A percentile compares a stretch with the other conserved stretches of the same genome.
phyloP scores from a whole-genome alignment of 306 rosid species.

The Fragaria vesca region DNA sequence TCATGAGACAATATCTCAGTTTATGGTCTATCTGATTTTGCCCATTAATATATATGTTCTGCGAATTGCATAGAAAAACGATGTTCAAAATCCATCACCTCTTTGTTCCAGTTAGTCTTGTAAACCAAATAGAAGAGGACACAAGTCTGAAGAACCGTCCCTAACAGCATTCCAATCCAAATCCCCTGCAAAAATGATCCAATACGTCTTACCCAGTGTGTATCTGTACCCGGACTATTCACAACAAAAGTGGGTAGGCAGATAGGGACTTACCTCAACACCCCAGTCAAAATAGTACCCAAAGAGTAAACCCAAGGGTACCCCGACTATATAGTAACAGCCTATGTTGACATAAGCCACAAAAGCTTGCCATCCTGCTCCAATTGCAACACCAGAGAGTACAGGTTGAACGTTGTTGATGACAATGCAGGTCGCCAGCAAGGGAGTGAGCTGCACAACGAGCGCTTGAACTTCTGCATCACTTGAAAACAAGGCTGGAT shows the following conservation, averaged over 20 bases:
- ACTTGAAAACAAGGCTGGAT: constrained; percentile 57
- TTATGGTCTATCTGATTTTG: neutral
- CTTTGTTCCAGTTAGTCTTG: constrained; percentile 68
- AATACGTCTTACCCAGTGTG: neutral
- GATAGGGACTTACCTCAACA: constrained; percentile 34
- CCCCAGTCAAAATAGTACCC: constrained; percentile 58
- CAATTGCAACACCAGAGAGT: constrained; percentile 84
- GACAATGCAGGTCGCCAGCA: constrained; percentile 63
- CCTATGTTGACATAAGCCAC: constrained; percentile 73
- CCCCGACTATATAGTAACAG: constrained; percentile 69
- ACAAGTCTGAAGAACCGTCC: constrained; percentile 65
- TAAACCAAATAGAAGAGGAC: constrained; percentile 53
- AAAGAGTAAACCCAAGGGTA: constrained; percentile 65
- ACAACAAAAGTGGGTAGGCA: neutral
- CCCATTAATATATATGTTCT: neutral
- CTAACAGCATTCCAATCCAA: constrained; percentile 67
- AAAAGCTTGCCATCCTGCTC: constrained; percentile 83
- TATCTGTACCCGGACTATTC: neutral
- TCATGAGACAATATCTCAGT: neutral
- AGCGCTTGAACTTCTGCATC: constrained; percentile 43
- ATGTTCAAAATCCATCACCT: constrained; percentile 37
- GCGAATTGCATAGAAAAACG: too few species aligned
- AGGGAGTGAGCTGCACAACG: constrained; percentile 60
- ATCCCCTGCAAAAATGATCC: constrained; percentile 51
- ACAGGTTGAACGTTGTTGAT: constrained; percentile 83